Base-by-base conservation (phyloP, 2,329 filamentous ascomycete species). In the Aureobasidium leucospermi region DNA sequence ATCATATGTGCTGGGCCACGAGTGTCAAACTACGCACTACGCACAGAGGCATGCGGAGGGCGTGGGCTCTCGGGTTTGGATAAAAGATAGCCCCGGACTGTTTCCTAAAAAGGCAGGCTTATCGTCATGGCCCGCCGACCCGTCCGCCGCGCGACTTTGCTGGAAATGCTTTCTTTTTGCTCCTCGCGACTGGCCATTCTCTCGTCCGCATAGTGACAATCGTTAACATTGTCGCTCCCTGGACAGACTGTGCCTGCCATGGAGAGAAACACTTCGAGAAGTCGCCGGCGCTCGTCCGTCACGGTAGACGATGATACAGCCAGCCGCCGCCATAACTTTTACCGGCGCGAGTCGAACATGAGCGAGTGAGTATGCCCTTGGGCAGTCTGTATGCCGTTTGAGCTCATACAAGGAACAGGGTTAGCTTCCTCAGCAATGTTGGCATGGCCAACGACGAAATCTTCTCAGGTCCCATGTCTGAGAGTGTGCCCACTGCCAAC, bases 401-500 rank as follows among this genome's bases (percentile, higher is more conserved):
- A 13, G 32, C 39, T 47, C 64, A 67, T 59, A 68, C 60, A 56
- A 11, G 23, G 23, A 23, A 23, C 42, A 57, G 81, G 78, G 74
- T 86, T 38, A 96, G 90, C 74, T 86, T 96, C 66, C 87, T 96
- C 67, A 90, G 90, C 65, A 90, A 96, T 73, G 92, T 97, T n/a
- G 93, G 96, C 72, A 97, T 99, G 94, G 93, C 94, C 19, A 90
- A 95, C 55, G 90, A 96, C 71, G 93, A 97, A 81, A 83, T 96
- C 49, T 99, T 93, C 75, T 87, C 93, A 28, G 94, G 94, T 6
- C 94, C 93, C 6, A 86, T 96, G 68, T 92, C 91, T 58, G 94
- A 99, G 76, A 96, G 91, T 70, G 83, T 99, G n/a, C 94, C 94
- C 1, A 94, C 90, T 10, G 96, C 92, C 70, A 81, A 92, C 38